Evolutionary conservation across 2,329 filamentous ascomycete species (phyloP).

Genomic region (Rosellinia necatrix): DNA sequence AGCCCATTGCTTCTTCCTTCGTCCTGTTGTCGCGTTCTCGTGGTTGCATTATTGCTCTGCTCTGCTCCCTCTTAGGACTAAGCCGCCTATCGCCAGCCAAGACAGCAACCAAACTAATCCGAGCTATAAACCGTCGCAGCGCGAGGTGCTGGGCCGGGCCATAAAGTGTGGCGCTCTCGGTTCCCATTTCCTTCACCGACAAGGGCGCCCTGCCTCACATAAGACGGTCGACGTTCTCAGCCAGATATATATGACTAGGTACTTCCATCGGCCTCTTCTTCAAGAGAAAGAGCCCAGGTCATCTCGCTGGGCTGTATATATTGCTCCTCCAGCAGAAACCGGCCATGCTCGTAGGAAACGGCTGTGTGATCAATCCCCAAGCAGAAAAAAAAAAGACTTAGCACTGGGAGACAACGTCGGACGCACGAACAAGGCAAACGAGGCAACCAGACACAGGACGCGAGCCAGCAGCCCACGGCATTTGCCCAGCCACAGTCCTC

Average conservation of each 20-base stretch:
- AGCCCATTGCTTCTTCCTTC: slow-evolving; percentile 12
- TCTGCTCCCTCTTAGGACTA: slow-evolving; percentile 8
- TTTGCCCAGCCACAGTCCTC: slow-evolving; percentile 14
- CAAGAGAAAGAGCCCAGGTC: slow-evolving; percentile 9
- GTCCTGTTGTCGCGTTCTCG: not conserved
- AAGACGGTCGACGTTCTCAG: slow-evolving; percentile 9
- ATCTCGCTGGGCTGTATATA: slow-evolving; percentile 12
- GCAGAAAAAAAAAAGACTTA: slow-evolving; percentile 22
- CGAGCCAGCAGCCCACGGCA: not conserved
- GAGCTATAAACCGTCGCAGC: slow-evolving; percentile 6
- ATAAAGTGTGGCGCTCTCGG: slow-evolving; percentile 8
- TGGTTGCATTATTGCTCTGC: slow-evolving; percentile 8
- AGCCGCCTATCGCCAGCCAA: slow-evolving; percentile 1
- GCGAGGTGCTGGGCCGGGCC: slow-evolving; percentile 2
- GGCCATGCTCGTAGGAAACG: slow-evolving; percentile 24
- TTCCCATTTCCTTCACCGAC: slow-evolving; percentile 21
- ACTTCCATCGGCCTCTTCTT: slow-evolving; percentile 12
- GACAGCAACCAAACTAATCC: slow-evolving; percentile 8
- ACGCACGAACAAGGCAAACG: slow-evolving; percentile 20
- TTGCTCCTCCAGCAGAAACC: slow-evolving; percentile 10
- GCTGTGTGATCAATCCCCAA: slow-evolving; percentile 18
- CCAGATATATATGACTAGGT: slow-evolving; percentile 19
- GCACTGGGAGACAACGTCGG: slow-evolving; percentile 11
- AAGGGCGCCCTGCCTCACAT: slow-evolving; percentile 14
- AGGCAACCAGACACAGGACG: not conserved